A percentile compares a stretch with the other conserved stretches of the same genome.
Evolutionary conservation across 345 rosid genomes (phyloP).

Genomic region (Clausena lansium): DNA sequence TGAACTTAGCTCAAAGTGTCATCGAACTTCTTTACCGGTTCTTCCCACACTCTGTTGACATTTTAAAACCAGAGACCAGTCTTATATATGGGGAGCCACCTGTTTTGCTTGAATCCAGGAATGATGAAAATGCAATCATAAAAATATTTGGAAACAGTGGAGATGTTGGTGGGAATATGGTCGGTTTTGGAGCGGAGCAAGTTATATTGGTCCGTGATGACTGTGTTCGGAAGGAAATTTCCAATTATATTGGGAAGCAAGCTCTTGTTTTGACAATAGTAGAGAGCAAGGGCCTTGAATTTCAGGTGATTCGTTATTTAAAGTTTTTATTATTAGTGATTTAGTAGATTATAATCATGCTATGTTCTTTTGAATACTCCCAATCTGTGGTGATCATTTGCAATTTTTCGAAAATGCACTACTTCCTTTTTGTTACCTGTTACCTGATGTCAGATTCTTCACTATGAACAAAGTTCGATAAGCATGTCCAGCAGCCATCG

Average conservation of each 20-base stretch:
- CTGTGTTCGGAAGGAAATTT: constrained; percentile 27
- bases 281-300: constrained; percentile 56
- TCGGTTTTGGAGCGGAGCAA: constrained; percentile 52
- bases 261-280: constrained; percentile 48
- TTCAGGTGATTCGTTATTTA: constrained; percentile 31
- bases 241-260: constrained; percentile 35
- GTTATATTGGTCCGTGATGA: constrained; percentile 52
- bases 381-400: not conserved
- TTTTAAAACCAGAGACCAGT: constrained; percentile 38
- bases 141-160: constrained; percentile 41
- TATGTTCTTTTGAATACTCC: not conserved
- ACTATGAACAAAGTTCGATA: not conserved
- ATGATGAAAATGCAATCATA: constrained; percentile 32
- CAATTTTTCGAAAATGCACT: too few species aligned
- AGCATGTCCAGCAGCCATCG: too few species aligned
- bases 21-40: constrained; percentile 45
- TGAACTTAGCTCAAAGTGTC: constrained; percentile 54
- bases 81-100: constrained; percentile 51
- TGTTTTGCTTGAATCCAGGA: constrained; percentile 31
- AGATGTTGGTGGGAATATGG: constrained; percentile 14
- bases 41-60: constrained; percentile 39
- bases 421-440: not conserved
- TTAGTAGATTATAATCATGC: not conserved
- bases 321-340: not conserved
- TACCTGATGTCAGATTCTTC: not conserved